phyloP scores from a whole-genome alignment of 1,139 yeast species.

The Sugiyamaella pinicola region DNA sequence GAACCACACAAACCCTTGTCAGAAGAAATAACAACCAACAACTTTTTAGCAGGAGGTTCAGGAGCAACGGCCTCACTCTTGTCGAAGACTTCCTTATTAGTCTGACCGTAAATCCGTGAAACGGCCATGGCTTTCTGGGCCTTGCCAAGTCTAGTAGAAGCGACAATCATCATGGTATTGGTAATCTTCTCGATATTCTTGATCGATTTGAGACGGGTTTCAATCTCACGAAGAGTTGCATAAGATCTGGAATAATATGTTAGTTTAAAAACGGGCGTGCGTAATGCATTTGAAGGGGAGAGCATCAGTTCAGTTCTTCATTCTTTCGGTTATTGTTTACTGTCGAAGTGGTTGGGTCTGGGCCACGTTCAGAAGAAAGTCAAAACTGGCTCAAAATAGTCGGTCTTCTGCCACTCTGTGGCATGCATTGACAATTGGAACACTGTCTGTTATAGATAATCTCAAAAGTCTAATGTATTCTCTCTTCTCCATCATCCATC shows the following conservation, averaged over 20 bases:
- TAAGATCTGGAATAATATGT: conserved; percentile 60
- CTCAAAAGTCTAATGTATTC: too few relatives aligned
- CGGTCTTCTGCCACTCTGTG: too few relatives aligned
- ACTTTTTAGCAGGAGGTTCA: conserved; percentile 54
- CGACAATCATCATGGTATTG: conserved; percentile 99
- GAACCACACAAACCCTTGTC: conserved; percentile 99
- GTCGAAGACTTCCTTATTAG: conserved; percentile 76
- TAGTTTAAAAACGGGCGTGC: conserved; percentile 2
- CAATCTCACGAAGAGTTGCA: conserved; percentile 98
- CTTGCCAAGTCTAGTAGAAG: conserved; percentile 93
- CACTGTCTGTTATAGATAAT: too few relatives aligned
- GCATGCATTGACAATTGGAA: too few relatives aligned
- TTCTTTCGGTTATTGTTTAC: too few relatives aligned
- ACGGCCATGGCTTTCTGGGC: conserved; percentile 95
- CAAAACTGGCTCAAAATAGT: too few relatives aligned
- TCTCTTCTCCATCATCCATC: too few relatives aligned
- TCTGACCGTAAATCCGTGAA: conserved; percentile 80
- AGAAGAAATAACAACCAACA: conserved; percentile 85
- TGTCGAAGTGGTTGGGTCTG: too few relatives aligned
- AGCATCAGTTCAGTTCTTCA: too few relatives aligned
- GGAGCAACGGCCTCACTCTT: conserved; percentile 73
- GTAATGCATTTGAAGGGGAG: too few relatives aligned
- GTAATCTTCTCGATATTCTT: conserved; percentile 99
- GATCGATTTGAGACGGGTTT: conserved; percentile 95
- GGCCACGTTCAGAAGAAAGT: too few relatives aligned